Evolutionary conservation across 768 basidiomycete species (phyloP), one percentile per base, ranked within the genome.

Genomic region (Pleurotus citrinopileatus): DNA sequence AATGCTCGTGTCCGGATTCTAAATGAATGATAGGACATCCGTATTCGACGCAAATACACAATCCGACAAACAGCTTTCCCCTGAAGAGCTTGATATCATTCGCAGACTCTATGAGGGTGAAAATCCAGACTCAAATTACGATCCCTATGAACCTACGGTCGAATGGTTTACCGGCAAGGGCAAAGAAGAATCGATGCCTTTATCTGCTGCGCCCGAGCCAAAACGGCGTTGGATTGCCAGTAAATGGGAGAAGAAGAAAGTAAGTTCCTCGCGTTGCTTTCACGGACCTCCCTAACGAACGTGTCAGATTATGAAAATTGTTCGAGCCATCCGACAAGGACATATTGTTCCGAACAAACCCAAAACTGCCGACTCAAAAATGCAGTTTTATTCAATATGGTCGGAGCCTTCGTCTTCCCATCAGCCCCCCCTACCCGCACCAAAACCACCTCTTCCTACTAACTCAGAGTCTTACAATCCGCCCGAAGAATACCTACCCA

Each of bases 211-310:
- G 23, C 92, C 94, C 2, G 94, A 98, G 67, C 97, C 97, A 17
- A 99, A 99, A 72, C 82, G 93, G 52, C 82, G 97, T 43, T 99
- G 95, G 86, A 81, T 98, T 10, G 93, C 95, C 12, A 96, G 93
- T 72, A 98, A 95, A 75, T 99, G 97, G 97, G 97, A 98, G 73
- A 98, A 97, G 71, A 87, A 97, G 79, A 99, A 99, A 83, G 95
- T 93, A 63, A 52, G 66, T n/a, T n/a, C 2, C 27, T 17, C 36
- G 23, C 20, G 58, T 34, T 28, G 43, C 27, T 25, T 9, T 29
- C 47, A 7, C 25, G 13, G 25, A 19, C 13, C 45, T 1, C n/a
- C 22, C n/a, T 28, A 17, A 28, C 23, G 7, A 19, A 36, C 3
- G 40, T 48, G 53, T 26, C 59, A 97, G 95, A 84, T 99, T 60